Evolutionary conservation across 2,329 filamentous ascomycete species (phyloP), one percentile per base, ranked within the genome.

Genomic region (Apiospora sp.): DNA sequence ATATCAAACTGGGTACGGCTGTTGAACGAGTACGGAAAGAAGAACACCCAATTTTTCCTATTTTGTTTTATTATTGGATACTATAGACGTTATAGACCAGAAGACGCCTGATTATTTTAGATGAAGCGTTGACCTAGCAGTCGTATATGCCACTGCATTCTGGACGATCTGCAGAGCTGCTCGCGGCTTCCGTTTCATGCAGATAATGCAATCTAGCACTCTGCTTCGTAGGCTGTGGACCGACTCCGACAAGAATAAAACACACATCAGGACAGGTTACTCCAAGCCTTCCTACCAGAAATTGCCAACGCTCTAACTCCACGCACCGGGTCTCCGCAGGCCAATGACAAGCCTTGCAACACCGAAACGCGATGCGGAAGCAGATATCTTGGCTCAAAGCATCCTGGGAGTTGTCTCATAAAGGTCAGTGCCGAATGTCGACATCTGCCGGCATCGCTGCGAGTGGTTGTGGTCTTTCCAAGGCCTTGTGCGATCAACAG

Each of bases 251-350:
- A n/a, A 13, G 10, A 24, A n/a, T 24, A 3, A 41, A 22, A 13
- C 34, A 24, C 34, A 24, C 30, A 68, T 70, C 68, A 82, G 14
- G 75, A 76, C 69, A 85, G 73, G 72, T 78, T 81, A 3, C 80
- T 81, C 89, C 89, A 91, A 8, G 83, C 84, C 69, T 81, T 82
- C 71, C 87, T 84, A 4, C 88, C 87, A 72, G 79, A 75, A 70
- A 88, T 82, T 24, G 89, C 88, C 67, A 82, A 82, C 71, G 82
- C 85, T 67, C 89, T 83, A 64, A 90, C 83, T 73, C 88, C 87
- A 64, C 89, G 82, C 12, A 89, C 86, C 7, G 81, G 79, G 74
- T 90, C 88, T 1, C 88, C 89, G 69, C 88, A 89, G 1, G 88
- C 87, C 12, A 82, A 76, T 1, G 85, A 84, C 73, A 91, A 76